Evolutionary conservation across 768 basidiomycete species (phyloP).

Genomic region (Daedaleopsis nitida): DNA sequence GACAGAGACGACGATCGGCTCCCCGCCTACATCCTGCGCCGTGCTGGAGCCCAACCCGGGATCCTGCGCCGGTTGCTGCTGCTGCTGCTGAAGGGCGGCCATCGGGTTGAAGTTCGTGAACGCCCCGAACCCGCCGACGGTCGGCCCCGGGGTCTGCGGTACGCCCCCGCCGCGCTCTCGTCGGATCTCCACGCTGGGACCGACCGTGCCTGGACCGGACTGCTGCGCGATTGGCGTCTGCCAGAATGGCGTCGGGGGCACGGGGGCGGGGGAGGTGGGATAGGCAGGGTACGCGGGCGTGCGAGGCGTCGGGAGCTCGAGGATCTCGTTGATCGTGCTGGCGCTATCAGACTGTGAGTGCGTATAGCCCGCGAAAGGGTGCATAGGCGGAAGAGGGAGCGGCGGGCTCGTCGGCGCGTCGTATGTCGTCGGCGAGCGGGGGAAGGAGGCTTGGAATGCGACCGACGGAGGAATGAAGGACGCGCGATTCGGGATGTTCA

Average conservation of each 20-base stretch:
- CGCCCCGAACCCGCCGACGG: conserved; percentile 36
- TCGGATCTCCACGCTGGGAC: conserved; percentile 66
- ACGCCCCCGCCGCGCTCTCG: conserved; percentile 51
- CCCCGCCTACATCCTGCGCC: conserved; percentile 36
- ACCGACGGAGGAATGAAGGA: conserved; percentile 38
- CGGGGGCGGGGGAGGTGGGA: conserved; percentile 48
- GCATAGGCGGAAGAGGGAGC: conserved; percentile 33
- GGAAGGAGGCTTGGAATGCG: conserved; percentile 34
- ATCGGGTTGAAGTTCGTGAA: conserved; percentile 29
- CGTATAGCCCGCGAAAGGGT: conserved; percentile 2
- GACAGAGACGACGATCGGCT: conserved; percentile 72
- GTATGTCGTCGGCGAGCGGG: conserved; percentile 57
- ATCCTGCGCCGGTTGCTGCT: conserved; percentile 33
- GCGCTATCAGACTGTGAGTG: conserved; percentile 22
- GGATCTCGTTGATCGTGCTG: conserved; percentile 16
- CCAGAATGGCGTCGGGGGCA: conserved; percentile 51
- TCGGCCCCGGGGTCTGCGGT: conserved; percentile 60
- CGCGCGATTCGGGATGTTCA: conserved; percentile 11
- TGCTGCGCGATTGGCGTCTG: conserved; percentile 57
- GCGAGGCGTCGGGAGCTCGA: conserved; percentile 36
- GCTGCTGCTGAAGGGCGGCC: conserved; percentile 40
- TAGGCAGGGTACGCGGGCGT: conserved; percentile 63
- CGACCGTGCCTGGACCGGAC: conserved; percentile 45
- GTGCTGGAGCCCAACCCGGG: conserved; percentile 22
- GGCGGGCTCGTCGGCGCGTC: conserved; percentile 34